Conservation (phyloP, 2,329 filamentous ascomycete species). For the Arthroderma uncinatum region DNA sequence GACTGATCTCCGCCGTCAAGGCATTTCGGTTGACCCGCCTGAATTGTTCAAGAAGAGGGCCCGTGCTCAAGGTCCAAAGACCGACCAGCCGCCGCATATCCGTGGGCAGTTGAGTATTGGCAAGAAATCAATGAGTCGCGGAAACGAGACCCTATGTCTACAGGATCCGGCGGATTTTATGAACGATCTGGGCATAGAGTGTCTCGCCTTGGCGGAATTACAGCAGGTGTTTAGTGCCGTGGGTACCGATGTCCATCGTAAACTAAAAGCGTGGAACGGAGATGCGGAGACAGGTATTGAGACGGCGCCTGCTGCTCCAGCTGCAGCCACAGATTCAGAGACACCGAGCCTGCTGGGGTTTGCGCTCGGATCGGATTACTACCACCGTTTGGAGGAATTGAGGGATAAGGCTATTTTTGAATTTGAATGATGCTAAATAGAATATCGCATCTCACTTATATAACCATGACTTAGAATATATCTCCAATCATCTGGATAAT, state of each 20-base stretch:
- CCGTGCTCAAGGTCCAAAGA: not conserved
- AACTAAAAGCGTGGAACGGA: constrained; percentile 19
- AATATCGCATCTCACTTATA: not conserved
- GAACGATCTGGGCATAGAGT: constrained; percentile 46
- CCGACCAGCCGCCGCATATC: constrained; percentile 9
- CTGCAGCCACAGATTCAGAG: not conserved
- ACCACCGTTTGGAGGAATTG: constrained; percentile 12
- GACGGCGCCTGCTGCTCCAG: not conserved
- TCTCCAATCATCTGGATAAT: not conserved
- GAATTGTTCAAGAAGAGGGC: constrained; percentile 32
- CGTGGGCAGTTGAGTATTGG: constrained; percentile 33
- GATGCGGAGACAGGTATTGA: not conserved
- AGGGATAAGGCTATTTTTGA: constrained; percentile 13
- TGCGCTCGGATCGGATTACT: constrained; percentile 14
- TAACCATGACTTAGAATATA: not conserved
- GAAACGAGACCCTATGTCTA: constrained; percentile 38
- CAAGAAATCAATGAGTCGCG: constrained; percentile 25
- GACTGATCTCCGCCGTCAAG: constrained; percentile 37
- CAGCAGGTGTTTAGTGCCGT: constrained; percentile 32
- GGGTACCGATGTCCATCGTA: constrained; percentile 19
- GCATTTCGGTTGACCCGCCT: constrained; percentile 41
- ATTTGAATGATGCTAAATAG: not conserved
- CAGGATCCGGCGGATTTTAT: constrained; percentile 49
- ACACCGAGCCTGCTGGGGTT: constrained; percentile 9
- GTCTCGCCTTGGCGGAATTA: constrained; percentile 41